phyloP scores from a whole-genome alignment of 345 rosid species.

The Brassica incana region DNA sequence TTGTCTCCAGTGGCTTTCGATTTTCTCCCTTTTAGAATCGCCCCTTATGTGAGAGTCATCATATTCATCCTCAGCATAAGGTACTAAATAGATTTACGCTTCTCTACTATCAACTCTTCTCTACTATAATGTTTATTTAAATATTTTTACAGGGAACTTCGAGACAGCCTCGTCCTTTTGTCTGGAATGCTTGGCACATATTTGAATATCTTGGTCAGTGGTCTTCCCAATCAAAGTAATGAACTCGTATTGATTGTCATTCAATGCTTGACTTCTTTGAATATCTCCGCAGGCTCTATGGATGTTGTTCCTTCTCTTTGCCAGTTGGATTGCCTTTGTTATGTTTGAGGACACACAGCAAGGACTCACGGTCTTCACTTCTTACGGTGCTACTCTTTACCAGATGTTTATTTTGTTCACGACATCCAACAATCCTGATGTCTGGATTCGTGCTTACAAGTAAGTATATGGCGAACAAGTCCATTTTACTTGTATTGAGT shows the following conservation, averaged over 20 bases:
- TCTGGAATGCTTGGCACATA: conserved; percentile 92
- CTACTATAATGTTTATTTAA: not conserved
- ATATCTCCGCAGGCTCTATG: conserved; percentile 69
- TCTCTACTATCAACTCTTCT: not conserved
- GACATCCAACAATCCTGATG: conserved; percentile 98
- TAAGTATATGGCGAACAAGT: conserved; percentile 48
- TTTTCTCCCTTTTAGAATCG: conserved; percentile 79
- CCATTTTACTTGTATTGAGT: conserved; percentile 4
- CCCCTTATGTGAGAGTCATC: conserved; percentile 85
- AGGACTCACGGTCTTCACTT: conserved; percentile 67
- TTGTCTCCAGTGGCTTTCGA: conserved; percentile 67
- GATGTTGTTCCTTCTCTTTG: conserved; percentile 80
- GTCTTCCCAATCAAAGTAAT: conserved; percentile 22
- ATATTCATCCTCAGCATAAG: conserved; percentile 73
- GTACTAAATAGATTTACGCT: conserved; percentile 40
- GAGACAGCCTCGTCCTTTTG: conserved; percentile 59
- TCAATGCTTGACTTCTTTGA: conserved; percentile 30
- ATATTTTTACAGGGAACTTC: conserved; percentile 60
- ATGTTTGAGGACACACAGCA: conserved; percentile 95
- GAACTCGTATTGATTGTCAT: conserved; percentile 13
- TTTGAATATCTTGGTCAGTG: conserved; percentile 81
- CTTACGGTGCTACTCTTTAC: conserved; percentile 79
- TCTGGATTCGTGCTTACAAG: conserved; percentile 98
- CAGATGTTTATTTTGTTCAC: conserved; percentile 91
- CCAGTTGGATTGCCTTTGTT: conserved; percentile 96